Evolutionary conservation across 2,329 filamentous ascomycete species (phyloP).

Genomic region (Hirsutella rhossiliensis): DNA sequence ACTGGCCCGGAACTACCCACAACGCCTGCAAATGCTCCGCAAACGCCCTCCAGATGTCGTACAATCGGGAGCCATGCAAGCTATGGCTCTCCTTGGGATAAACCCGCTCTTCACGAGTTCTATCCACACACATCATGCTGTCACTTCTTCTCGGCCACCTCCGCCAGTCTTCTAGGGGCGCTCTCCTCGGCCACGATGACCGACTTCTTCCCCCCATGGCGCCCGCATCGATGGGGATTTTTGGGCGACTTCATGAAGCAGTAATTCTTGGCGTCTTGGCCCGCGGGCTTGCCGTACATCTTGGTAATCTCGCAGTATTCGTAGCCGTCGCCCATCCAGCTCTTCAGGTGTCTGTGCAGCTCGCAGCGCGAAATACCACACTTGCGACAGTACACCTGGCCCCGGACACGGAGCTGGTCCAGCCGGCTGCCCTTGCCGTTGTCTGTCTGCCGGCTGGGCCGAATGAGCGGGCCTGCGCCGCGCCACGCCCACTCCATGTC

Average conservation of each 20-base stretch:
- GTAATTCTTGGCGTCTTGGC: slow-evolving; percentile 31
- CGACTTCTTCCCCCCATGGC: slow-evolving; percentile 29
- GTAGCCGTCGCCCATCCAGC: slow-evolving; percentile 42
- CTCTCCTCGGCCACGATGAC: background rate
- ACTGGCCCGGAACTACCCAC: too few relatives aligned
- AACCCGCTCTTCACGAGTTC: too few relatives aligned
- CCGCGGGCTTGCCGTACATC: slow-evolving; percentile 39
- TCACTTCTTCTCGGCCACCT: background rate
- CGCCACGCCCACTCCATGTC: slow-evolving; percentile 54
- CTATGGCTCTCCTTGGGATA: too few relatives aligned
- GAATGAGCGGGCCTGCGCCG: slow-evolving; percentile 33
- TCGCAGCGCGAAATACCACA: slow-evolving; percentile 50
- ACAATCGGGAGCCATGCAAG: too few relatives aligned
- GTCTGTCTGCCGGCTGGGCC: slow-evolving; percentile 5
- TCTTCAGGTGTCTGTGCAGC: slow-evolving; percentile 48
- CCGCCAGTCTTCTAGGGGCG: background rate
- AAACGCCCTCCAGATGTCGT: too few relatives aligned
- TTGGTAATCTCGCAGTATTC: slow-evolving; percentile 51
- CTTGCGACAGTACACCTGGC: slow-evolving; percentile 50
- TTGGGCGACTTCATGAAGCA: slow-evolving; percentile 50
- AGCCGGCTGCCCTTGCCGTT: slow-evolving; percentile 16
- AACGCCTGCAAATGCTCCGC: too few relatives aligned
- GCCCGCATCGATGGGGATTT: slow-evolving; percentile 44
- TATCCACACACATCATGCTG: too few relatives aligned
- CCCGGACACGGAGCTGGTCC: slow-evolving; percentile 37